phyloP scores from a whole-genome alignment of 1,139 yeast species.

The Diutina sp. region DNA sequence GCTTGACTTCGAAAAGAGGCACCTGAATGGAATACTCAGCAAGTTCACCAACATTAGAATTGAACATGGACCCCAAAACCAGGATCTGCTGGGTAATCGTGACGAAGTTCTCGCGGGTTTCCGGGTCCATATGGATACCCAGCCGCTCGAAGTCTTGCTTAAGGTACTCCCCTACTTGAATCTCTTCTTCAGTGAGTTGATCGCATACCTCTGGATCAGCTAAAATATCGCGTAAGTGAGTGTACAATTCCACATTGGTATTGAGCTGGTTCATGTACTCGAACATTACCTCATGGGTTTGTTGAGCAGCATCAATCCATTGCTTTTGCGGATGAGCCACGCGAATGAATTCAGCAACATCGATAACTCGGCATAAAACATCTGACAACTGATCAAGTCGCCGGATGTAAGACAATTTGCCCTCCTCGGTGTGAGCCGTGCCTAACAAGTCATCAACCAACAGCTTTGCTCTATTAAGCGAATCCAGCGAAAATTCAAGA shows the following conservation, averaged over 20 bases:
- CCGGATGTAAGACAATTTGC: slow-evolving; percentile 40
- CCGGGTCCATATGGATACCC: slow-evolving; percentile 73
- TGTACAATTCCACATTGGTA: slow-evolving; percentile 67
- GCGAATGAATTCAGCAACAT: slow-evolving; percentile 84
- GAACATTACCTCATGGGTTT: slow-evolving; percentile 78
- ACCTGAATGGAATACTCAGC: slow-evolving; percentile 26
- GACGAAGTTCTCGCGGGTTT: slow-evolving; percentile 59
- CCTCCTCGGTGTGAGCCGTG: slow-evolving; percentile 29
- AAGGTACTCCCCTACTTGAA: slow-evolving; percentile 68
- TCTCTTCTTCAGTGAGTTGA: slow-evolving; percentile 54
- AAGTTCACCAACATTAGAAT: slow-evolving; percentile 37
- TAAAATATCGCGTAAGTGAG: slow-evolving; percentile 44
- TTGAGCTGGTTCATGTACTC: slow-evolving; percentile 90
- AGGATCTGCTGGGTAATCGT: slow-evolving; percentile 74
- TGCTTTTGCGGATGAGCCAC: slow-evolving; percentile 70
- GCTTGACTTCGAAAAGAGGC: slow-evolving; percentile 17
- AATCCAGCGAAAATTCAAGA: slow-evolving; percentile 48
- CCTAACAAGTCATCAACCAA: slow-evolving; percentile 43
- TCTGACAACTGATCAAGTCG: slow-evolving; percentile 81
- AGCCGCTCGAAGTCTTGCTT: slow-evolving; percentile 82
- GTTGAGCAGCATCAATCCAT: slow-evolving; percentile 75
- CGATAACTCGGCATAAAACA: slow-evolving; percentile 82
- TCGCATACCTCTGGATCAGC: slow-evolving; percentile 22
- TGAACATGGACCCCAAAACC: slow-evolving; percentile 68
- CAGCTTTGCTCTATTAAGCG: slow-evolving; percentile 49